Evolutionary conservation across 2,329 filamentous ascomycete species (phyloP).

Genomic region (Orbilia blumenaviensis): DNA sequence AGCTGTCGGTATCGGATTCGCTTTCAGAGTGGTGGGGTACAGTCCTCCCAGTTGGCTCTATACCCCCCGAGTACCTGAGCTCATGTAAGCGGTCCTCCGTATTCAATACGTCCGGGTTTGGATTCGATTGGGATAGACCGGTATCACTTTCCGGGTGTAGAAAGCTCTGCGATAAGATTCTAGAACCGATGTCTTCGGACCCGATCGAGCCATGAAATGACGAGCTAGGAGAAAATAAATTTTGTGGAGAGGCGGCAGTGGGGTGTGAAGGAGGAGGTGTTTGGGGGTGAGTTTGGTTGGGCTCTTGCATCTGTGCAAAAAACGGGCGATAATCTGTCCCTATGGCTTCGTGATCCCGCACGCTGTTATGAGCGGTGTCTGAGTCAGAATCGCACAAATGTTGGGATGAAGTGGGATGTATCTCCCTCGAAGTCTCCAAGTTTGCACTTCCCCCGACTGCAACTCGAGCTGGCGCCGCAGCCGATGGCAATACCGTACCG

Average conservation of each 20-base stretch:
- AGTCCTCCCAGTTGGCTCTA: background rate
- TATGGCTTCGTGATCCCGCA: background rate
- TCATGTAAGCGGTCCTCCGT: background rate
- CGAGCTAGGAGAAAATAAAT: constrained; percentile 12
- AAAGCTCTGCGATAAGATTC: constrained; percentile 33
- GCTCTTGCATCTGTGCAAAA: constrained; percentile 45
- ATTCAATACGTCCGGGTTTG: background rate
- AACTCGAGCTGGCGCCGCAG: background rate
- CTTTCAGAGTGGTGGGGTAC: background rate
- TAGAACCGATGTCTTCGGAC: constrained; percentile 22
- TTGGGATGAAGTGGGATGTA: background rate
- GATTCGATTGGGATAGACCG: background rate
- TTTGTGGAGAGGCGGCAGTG: background rate
- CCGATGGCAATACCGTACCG: constrained; percentile 32
- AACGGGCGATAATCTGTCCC: background rate
- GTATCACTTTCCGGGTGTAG: constrained; percentile 24
- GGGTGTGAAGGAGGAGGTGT: constrained; percentile 1
- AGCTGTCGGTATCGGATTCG: constrained; percentile 33
- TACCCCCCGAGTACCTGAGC: background rate
- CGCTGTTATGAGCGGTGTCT: background rate
- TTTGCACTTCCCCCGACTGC: background rate
- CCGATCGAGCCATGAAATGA: constrained; percentile 42
- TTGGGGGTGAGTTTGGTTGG: background rate
- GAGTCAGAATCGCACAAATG: background rate
- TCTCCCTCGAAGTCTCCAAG: background rate